Base-by-base conservation (phyloP, 2,329 filamentous ascomycete species). In the Talaromyces atroroseus region DNA sequence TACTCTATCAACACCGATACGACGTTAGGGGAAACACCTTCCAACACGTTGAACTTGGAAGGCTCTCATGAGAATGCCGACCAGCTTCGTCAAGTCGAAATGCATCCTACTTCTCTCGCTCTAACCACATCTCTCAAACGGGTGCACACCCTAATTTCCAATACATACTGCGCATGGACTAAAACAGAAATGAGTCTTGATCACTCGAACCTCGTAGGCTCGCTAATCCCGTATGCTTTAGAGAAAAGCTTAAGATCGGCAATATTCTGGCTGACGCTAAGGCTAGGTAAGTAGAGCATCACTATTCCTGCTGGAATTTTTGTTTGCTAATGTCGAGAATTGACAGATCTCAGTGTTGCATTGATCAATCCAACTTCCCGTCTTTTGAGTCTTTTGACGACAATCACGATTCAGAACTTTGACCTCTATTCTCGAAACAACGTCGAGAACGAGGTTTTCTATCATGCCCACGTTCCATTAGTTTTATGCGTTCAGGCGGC, bases 221-320 rank as follows among this genome's bases (percentile, higher is more conserved):
- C 48, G 2, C 18, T 50, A 23, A 16, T 36, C 24, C 29, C 29
- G 11, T 50, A 50, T 48, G 44, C 52, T 6, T 54, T 32, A 5
- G 21, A 54, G 10, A 20, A 34, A 51, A 24, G 24, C 40, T 52
- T 69, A 3, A 59, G 61, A n/a, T 63, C 66, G 3, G 61, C 63
- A 7, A 59, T 65, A 7, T 69, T 68, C 54, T 69, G 67, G 65
- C 56, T 68, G 48, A 61, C 64, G 49, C 20, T 66, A 46, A 61
- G 68, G 49, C 51, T 68, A 24, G 66, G 67, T 69, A 63, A 32
- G 63, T 60, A 7, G n/a, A 8, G n/a, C 5, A 6, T 20, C 18
- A 21, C 18, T 4, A 14, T 6, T 47, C 7, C 3, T 24, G 20
- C 5, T 32, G n/a, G 11, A 48, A 48, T 29, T 12, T 1, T 18